Evolutionary conservation across 2,329 filamentous ascomycete species (phyloP), one percentile per base, ranked within the genome.

Genomic region (Fusarium decemcellulare): DNA sequence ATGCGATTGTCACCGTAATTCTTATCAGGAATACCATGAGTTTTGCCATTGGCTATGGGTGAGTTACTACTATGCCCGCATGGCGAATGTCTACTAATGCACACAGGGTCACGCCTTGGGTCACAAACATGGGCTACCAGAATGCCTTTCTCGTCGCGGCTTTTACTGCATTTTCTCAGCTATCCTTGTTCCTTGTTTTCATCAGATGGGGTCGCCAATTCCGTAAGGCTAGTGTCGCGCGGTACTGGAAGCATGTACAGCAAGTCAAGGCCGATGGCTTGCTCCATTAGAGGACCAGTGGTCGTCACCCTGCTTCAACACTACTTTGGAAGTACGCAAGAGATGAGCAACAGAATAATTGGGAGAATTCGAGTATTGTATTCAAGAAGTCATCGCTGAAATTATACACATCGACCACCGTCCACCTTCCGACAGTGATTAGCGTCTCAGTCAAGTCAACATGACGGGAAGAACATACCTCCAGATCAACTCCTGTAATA

Each of bases 401-500:
- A 3, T 39, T 14, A 65, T 4, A 65, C 63, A 1, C 63, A 65
- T 7, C 63, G 47, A 2, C 63, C 63, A 40, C 63, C 63, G 6
- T 65, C 63, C 4, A 65, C 61, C 63, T 65, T 4, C 1, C 12
- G 7, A 5, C 4, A 1, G 16, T 12, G 9, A 9, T 52, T 18
- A 52, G 36, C 36, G 39, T 32, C 9, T 29, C 2, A 30, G n/a
- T 11, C 10, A 6, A 4, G 8, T 6, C n/a, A 29, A 18, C 4
- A 30, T 12, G 18, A 29, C 15, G 36, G 15, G 0, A 10, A 2
- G 1, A 1, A 4, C 36, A 6, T 36, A 78, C 76, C 60, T 92
- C 88, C 64, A 93, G 81, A 70, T 92, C 90, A 16, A 90, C 85
- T 1, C 92, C 92, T 0, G 91, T 93, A 68, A 94, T 87, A 72